Evolutionary conservation across 805 yeast species (phyloP).

Genomic region (Kuraishia piskuri): DNA sequence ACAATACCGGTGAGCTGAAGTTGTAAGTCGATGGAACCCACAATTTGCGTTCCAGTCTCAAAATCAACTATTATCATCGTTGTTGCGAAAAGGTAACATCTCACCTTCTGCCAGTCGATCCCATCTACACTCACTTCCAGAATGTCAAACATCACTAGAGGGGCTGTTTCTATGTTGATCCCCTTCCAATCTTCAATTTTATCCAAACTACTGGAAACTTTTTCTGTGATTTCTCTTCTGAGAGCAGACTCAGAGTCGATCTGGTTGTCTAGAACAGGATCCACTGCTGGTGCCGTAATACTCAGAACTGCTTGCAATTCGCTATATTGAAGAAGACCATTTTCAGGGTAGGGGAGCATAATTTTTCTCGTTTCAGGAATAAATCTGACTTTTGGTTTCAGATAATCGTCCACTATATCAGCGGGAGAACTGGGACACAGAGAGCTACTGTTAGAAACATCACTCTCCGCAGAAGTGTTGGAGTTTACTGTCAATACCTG

Average conservation of each 20-base stretch:
- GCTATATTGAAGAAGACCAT: neutral
- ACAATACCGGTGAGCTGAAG: conserved; percentile 3
- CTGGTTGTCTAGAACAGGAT: neutral
- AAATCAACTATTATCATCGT: neutral
- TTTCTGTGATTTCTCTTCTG: neutral
- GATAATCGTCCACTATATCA: neutral
- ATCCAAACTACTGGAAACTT: neutral
- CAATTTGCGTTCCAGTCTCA: neutral
- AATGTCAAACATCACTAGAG: conserved; percentile 4
- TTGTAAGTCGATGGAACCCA: neutral
- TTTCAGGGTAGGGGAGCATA: neutral
- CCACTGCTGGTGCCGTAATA: neutral
- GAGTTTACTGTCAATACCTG: neutral
- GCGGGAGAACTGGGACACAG: neutral
- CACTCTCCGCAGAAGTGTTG: neutral
- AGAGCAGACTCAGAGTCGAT: neutral
- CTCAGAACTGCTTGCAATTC: neutral
- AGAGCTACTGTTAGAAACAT: neutral
- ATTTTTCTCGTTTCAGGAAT: neutral
- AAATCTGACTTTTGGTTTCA: neutral
- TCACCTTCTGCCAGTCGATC: neutral
- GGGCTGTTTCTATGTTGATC: conserved; percentile 4
- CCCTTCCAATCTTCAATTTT: conserved; percentile 6
- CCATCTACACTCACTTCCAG: conserved; percentile 3
- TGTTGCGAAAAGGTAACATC: conserved; percentile 6